Percentiles rank a stretch among this genome's conserved stretches.
Evolutionary conservation across 2,329 filamentous ascomycete species (phyloP).

Genomic region (Microsporum audouinii): DNA sequence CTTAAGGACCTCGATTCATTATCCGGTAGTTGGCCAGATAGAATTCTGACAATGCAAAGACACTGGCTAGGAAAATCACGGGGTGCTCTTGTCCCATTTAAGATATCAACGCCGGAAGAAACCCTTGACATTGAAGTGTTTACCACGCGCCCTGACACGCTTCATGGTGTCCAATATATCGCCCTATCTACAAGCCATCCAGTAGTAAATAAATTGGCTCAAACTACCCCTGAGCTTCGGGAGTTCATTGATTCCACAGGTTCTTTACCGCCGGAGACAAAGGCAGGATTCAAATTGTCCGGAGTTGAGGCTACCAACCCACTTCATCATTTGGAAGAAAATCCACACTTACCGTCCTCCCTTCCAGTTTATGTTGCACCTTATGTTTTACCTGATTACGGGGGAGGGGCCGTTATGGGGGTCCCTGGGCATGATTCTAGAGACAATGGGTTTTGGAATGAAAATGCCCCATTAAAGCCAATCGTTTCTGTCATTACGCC

Average conservation of each 20-base stretch:
- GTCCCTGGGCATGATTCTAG: conserved; percentile 74
- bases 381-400: conserved; percentile 76
- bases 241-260: conserved; percentile 51
- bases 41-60: conserved; percentile 69
- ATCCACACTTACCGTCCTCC: conserved; percentile 26
- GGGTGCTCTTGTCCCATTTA: conserved; percentile 62
- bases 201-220: conserved; percentile 51
- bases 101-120: conserved; percentile 35
- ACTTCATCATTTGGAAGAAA: conserved; percentile 45
- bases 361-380: conserved; percentile 71
- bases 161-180: conserved; percentile 79
- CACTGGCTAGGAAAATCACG: conserved; percentile 78
- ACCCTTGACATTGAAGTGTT: conserved; percentile 55
- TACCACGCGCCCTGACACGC: conserved; percentile 73
- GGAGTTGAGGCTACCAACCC: conserved; percentile 55
- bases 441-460: conserved; percentile 69
- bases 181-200: conserved; percentile 65
- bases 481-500: conserved; percentile 51
- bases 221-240: conserved; percentile 49
- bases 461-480: conserved; percentile 51
- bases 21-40: conserved; percentile 64
- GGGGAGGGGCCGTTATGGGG: conserved; percentile 82
- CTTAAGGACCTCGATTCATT: conserved; percentile 59
- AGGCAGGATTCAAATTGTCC: conserved; percentile 55
- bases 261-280: conserved; percentile 45